Base-by-base conservation (phyloP, 2,329 filamentous ascomycete species). In the Monascus ruber region DNA sequence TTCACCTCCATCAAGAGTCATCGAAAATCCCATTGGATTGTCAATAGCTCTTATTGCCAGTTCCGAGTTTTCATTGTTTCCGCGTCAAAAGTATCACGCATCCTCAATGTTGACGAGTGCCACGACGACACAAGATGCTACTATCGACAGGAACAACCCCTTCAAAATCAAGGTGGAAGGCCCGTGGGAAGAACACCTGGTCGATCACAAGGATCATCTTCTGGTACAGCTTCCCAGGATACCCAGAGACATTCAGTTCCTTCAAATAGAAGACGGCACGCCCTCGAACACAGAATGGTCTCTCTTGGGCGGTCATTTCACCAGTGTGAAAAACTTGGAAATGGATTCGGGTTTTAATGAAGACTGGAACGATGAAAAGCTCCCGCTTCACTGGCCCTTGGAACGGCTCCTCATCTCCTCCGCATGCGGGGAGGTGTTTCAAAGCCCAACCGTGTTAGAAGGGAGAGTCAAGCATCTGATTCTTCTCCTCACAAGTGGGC, bases 321-420 rank as follows among this genome's bases (percentile, higher is more conserved):
- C 35, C 11, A 36, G 32, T 7, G 37, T 55, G 10, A 43, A 44
- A 8, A 39, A 50, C 10, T 41, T 55, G 5, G 40, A 49, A 27
- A 31, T 53, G 5, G 28, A 45, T 3, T 44, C 37, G 4, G 54
- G 52, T 1, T 52, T 35, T 26, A 39, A 52, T 9, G 53, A 55
- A 38, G 31, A 48, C 0, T 37, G 54, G 5, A 54, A 50, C 24
- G 52, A 57, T 9, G 39, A 35, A 10, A 37, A 46, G 3, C 43
- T 56, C 8, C 53, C 53, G 10, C 24, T 42, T 9, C 52, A 56
- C 31, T 55, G 54, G 53, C 49, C 47, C 1, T 29, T 54, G 6
- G 40, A 49, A 24, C 43, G 46, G 11, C 41, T 53, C 17, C 2
- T 39, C 7, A 7, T 55, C 3, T 36, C 31, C 11, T 36, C 32